Evolutionary conservation across 2,329 filamentous ascomycete species (phyloP).

Genomic region (Pestalotiopsis sp.): DNA sequence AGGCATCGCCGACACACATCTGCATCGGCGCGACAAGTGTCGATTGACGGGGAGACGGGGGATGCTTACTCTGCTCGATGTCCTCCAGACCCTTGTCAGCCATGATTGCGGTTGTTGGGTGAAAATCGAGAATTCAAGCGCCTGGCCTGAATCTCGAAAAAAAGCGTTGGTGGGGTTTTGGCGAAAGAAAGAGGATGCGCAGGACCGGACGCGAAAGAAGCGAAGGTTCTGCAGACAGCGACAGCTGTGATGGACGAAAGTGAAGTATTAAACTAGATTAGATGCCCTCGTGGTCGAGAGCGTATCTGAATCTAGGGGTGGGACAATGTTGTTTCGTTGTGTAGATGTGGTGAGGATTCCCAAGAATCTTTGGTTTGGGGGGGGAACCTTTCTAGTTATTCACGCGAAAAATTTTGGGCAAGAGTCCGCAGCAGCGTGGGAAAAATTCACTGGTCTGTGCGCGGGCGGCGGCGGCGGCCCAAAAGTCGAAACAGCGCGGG

Average conservation of each 20-base stretch:
- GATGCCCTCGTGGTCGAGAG: slow-evolving; percentile 18
- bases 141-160: slow-evolving; percentile 16
- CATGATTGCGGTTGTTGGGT: slow-evolving; percentile 79
- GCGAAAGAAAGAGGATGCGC: slow-evolving; percentile 15
- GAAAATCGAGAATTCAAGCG: slow-evolving; percentile 16
- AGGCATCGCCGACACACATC: not conserved
- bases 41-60: not conserved
- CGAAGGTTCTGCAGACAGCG: slow-evolving; percentile 22
- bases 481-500: slow-evolving; percentile 2
- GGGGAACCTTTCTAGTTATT: slow-evolving; percentile 8
- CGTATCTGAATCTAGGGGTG: slow-evolving; percentile 17
- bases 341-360: slow-evolving; percentile 13
- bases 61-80: slow-evolving; percentile 28
- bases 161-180: slow-evolving; percentile 37
- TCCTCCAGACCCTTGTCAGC: slow-evolving; percentile 99
- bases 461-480: not conserved
- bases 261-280: slow-evolving; percentile 17
- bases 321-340: slow-evolving; percentile 1
- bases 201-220: slow-evolving; percentile 15
- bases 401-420: slow-evolving; percentile 14
- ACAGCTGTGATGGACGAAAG: slow-evolving; percentile 24
- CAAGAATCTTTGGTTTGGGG: slow-evolving; percentile 7
- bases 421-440: slow-evolving; percentile 3
- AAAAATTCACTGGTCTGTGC: slow-evolving; percentile 11
- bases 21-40: not conserved